Base-by-base conservation (phyloP, 306 rosid species). In the Malus sylvestris region DNA sequence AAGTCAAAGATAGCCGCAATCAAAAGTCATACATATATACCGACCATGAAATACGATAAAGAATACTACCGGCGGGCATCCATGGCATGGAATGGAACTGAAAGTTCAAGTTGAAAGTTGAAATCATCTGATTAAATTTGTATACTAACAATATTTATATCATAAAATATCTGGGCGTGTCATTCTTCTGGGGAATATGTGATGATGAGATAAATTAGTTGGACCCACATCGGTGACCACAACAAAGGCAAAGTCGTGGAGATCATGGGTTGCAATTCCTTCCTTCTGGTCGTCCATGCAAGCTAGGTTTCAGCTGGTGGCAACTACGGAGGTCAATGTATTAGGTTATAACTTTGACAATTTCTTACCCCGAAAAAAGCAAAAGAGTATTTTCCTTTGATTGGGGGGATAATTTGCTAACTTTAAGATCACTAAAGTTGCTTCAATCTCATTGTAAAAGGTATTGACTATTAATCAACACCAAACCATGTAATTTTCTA, bases 301-400 rank as follows among this genome's bases (percentile, higher is more conserved):
- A 61, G 67, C 45, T 42, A 42, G 55, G 68, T 33, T 64, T 32
- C 42, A 33, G 44, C 44, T 8, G 25, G 20, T 40, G 29, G 62
- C 10, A 10, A 57, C 27, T 4, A 51, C 3, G 3, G 19, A 4
- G 46, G 78, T 74, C 78, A 74, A 74, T 61, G 78, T 27, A 62
- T 74, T 74, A 74, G 70, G 78, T 61, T 44, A 19, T 30, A 27
- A n/a, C 60, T 45, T 27, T 74, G 78, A 74, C 61, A 9, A 61
- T 44, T 74, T 42, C 19, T 44, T 60, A 44, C 69, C 69, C 60
- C 9, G 40, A 44, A 45, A 45, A 16, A 74, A 45, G 70, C 60
- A 62, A 45, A 61, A 44, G 45, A 27, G 32, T 27, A 23, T 61
- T 27, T 64, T 18, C 68, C 68, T 16, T 25, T 42, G 33, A 67